Conservation (phyloP, 176 grass and related monocot genomes). For the Cocos nucifera region DNA sequence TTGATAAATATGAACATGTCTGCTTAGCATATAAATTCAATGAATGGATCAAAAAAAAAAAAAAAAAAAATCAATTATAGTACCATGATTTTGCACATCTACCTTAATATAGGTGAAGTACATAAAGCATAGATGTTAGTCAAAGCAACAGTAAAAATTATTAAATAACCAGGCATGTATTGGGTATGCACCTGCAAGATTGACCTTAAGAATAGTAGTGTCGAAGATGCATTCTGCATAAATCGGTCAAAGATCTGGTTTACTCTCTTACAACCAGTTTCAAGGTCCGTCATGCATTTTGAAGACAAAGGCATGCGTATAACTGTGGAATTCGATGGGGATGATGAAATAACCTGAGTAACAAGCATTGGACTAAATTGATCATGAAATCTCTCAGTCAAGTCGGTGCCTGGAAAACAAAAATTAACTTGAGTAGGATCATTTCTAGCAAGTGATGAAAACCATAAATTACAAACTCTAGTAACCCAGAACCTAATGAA, state of each 20-base stretch:
- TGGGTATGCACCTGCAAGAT: slow-evolving; percentile 60
- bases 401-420: slow-evolving; percentile 72
- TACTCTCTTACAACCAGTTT: slow-evolving; percentile 71
- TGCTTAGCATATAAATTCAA: too few relatives aligned
- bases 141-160: too few relatives aligned
- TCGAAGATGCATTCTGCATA: slow-evolving; percentile 66
- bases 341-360: slow-evolving; percentile 58
- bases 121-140: too few relatives aligned
- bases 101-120: too few relatives aligned
- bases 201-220: slow-evolving; percentile 67
- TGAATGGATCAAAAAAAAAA: too few relatives aligned
- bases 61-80: too few relatives aligned
- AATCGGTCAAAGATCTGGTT: slow-evolving; percentile 83
- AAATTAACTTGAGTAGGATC: neutral
- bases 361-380: slow-evolving; percentile 85
- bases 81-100: too few relatives aligned
- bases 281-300: slow-evolving; percentile 71
- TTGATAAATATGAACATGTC: too few relatives aligned
- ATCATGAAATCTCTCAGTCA: slow-evolving; percentile 85
- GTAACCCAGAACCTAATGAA: too few relatives aligned
- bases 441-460: too few relatives aligned
- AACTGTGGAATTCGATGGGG: slow-evolving; percentile 68
- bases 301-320: slow-evolving; percentile 94
- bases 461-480: too few relatives aligned
- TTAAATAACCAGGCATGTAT: neutral